Conservation (phyloP, 2,329 filamentous ascomycete species). For the Knoxdaviesia proteae region DNA sequence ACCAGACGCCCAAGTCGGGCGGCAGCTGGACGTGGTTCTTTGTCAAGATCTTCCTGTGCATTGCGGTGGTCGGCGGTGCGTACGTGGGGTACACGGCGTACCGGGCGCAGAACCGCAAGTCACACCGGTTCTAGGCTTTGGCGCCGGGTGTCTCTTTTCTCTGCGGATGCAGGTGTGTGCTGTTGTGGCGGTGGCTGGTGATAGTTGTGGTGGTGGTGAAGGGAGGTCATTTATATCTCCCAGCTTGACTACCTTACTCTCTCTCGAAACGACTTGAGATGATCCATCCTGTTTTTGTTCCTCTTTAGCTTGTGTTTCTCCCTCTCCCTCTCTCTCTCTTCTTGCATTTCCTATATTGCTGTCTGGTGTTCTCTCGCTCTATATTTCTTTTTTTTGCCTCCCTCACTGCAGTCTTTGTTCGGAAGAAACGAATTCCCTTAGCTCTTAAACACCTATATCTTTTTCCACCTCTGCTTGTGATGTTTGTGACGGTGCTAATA, state of each 20-base stretch:
- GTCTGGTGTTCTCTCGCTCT: too few relatives aligned
- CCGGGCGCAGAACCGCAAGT: constrained; percentile 38
- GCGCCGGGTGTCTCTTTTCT: neutral
- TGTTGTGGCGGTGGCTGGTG: neutral
- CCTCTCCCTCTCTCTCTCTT: neutral
- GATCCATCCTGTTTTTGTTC: neutral
- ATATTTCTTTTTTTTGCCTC: too few relatives aligned
- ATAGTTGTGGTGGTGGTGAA: too few relatives aligned
- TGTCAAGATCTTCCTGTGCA: constrained; percentile 64
- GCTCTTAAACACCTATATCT: too few relatives aligned
- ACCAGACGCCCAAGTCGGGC: constrained; percentile 18
- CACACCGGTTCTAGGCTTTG: constrained; percentile 29
- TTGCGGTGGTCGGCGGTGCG: constrained; percentile 44
- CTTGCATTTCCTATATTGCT: neutral
- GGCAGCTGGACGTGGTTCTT: constrained; percentile 44
- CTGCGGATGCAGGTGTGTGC: neutral
- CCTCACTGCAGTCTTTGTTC: too few relatives aligned
- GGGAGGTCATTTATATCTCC: too few relatives aligned
- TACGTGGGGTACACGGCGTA: constrained; percentile 81
- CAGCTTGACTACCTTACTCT: neutral
- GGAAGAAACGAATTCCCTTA: too few relatives aligned
- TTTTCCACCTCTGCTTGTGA: too few relatives aligned
- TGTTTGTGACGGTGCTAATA: too few relatives aligned
- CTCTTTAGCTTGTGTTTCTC: neutral
- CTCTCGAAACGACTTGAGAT: neutral